Evolutionary conservation across 2,329 filamentous ascomycete genomes (phyloP), one percentile per base, ranked within the genome.

Genomic region (Dichotomopilus funicola): DNA sequence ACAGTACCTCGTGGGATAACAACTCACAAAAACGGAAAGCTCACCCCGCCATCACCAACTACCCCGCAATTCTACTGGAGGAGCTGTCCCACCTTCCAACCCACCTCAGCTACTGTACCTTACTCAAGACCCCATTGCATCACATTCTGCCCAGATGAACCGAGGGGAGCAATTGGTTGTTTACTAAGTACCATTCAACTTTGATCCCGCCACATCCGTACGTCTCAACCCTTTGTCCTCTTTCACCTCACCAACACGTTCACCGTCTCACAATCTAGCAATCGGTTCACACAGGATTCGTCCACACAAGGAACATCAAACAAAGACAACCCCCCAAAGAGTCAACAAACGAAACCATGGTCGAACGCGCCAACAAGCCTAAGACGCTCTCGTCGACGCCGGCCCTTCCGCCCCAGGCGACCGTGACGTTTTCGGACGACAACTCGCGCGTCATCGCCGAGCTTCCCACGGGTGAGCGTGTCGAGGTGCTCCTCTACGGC

Each of bases 401-500:
- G 6, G 83, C 84, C 51, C 79, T 86, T 12, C 84, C 89, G 12
- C 87, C 91, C 48, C 88, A 85, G 67, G 73, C 92, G 37, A 83
- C 86, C 61, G 87, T 96, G 66, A 82, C 82, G 69, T 84, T 91
- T 66, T 81, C 84, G 34, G 80, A 88, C 65, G 82, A 83, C 68
- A 85, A 85, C 71, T 80, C 81, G 57, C 83, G 82, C 58, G 86
- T 97, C 51, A 81, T 82, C n/a, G 92, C 92, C 37, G 80, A 79
- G 35, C 82, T 97, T 44, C 89, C 91, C 41, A 88, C 89, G 0
- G 91, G 92, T 63, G 91, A 97, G 74, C 89, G 83, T 54, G 82
- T 96, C 63, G 85, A 90, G 62, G 79, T 99, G 40, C 78, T 96
- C 58, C 83, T 97, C n/a, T 88, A 88, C 67, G 94, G 94, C 56